phyloP scores from a whole-genome alignment of 306 rosid genomes.

The Quercus mongolica region DNA sequence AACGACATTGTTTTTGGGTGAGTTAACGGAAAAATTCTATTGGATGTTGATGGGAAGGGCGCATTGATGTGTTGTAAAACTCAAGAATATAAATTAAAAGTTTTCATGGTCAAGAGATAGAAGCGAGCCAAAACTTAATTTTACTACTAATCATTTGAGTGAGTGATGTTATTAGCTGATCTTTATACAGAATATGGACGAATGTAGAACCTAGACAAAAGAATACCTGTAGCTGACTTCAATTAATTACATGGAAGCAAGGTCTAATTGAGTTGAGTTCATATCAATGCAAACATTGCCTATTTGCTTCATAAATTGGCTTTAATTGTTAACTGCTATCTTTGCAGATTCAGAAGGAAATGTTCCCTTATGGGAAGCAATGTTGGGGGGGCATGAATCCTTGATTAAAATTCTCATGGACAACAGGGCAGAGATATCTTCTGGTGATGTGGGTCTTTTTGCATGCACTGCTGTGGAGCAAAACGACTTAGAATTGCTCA shows the following conservation, averaged over 20 bases:
- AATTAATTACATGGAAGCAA: background rate
- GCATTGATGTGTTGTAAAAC: too few species aligned
- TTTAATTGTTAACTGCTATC: background rate
- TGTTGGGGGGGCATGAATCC: constrained; percentile 34
- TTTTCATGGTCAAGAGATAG: too few species aligned
- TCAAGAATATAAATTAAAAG: too few species aligned
- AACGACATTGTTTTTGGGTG: too few species aligned
- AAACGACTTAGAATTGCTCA: constrained; percentile 49
- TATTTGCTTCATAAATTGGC: background rate
- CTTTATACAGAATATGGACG: background rate
- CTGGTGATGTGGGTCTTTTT: constrained; percentile 24
- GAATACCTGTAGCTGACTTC: background rate
- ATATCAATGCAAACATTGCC: background rate
- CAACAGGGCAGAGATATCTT: constrained; percentile 45
- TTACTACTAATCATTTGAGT: background rate
- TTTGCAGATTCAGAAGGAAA: constrained; percentile 55
- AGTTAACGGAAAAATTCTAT: too few species aligned
- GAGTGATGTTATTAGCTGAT: background rate
- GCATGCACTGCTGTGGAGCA: constrained; percentile 50
- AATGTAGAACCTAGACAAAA: background rate
- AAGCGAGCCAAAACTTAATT: background rate
- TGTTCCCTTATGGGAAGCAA: constrained; percentile 60
- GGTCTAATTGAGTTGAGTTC: background rate
- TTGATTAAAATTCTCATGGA: constrained; percentile 40
- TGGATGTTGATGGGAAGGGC: too few species aligned